Base-by-base conservation (phyloP, 306 rosid species). In the Senna siamea region DNA sequence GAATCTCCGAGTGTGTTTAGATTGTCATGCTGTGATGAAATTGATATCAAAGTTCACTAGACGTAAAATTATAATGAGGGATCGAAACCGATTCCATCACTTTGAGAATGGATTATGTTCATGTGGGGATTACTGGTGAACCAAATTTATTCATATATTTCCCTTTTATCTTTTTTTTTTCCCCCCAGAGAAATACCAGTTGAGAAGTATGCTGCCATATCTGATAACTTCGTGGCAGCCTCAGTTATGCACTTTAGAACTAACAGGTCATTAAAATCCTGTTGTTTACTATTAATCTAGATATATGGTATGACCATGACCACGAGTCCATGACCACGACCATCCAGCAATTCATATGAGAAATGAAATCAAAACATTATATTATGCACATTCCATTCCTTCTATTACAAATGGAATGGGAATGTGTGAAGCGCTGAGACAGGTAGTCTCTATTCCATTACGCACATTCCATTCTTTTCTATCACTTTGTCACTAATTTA, bases 1-100 rank as follows among this genome's bases (percentile, higher is more conserved):
- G 83, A 93, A 93, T 74, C 90, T 90, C 7, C 77, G 97, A 1
- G 93, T 90, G 13, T 89, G 97, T 38, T 60, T 66, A 59, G 98
- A 93, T 86, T 90, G 98, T 47, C 98, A 90, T 37, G 87, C 76
- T 8, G 96, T 86, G 62, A 86, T 89, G 83, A 87, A 93, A 89
- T 56, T 87, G 72, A 83, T 90, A 26, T 90, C 98, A 9, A 57
- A 78, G 71, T 84, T 89, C 61, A 87, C 96, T 0, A 78, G 83
- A 12, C 82, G 90, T 4, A 87, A 79, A 80, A 87, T 87, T 64
- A 79, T 93, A 34, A 90, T 79, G 96, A 84, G 98, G 77, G 97
- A 93, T 57, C 83, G 89, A 43, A 93, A 83, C 35, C 81, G 90
- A 57, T 90, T 93, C 83, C 98, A 93, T 76, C 97, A 87, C 74